phyloP scores from a whole-genome alignment of 257 asterid species.

The Osmanthus fragrans region DNA sequence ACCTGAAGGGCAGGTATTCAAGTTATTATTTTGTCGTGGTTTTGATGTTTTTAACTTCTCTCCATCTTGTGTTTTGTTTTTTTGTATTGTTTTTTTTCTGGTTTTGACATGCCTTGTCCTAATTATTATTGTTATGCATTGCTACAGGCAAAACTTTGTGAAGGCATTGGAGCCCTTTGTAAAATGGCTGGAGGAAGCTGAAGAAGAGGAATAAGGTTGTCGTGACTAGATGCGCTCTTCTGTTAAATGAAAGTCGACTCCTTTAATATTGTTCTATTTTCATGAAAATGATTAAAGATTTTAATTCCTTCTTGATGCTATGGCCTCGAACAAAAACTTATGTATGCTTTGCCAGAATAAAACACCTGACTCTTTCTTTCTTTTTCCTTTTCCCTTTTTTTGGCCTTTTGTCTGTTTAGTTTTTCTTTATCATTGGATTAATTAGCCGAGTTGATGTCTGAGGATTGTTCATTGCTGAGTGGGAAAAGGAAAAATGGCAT shows the following conservation, averaged over 20 bases:
- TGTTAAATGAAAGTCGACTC: not conserved
- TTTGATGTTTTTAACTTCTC: not conserved
- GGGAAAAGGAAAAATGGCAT: not conserved
- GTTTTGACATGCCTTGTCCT: not conserved
- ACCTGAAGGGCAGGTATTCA: conserved; percentile 81
- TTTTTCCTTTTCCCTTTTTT: not conserved
- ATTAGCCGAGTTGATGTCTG: not conserved
- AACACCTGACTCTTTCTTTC: not conserved
- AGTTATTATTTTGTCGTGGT: not conserved
- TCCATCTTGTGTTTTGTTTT: not conserved
- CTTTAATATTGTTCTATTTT: not conserved
- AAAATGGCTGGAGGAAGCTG: conserved; percentile 98
- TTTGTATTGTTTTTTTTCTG: not conserved
- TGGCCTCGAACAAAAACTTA: not conserved
- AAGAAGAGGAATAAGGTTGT: conserved; percentile 74
- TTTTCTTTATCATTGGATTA: not conserved
- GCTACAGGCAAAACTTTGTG: conserved; percentile 80
- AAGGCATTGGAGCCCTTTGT: conserved; percentile 94
- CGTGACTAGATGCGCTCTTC: not conserved
- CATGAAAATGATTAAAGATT: not conserved
- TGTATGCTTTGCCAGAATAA: not conserved
- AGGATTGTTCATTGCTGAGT: not conserved
- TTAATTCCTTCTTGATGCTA: not conserved
- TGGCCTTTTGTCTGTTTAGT: not conserved
- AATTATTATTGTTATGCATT: not conserved